Conservation (phyloP, 768 basidiomycete species). For the Fistulinella prunicolor region DNA sequence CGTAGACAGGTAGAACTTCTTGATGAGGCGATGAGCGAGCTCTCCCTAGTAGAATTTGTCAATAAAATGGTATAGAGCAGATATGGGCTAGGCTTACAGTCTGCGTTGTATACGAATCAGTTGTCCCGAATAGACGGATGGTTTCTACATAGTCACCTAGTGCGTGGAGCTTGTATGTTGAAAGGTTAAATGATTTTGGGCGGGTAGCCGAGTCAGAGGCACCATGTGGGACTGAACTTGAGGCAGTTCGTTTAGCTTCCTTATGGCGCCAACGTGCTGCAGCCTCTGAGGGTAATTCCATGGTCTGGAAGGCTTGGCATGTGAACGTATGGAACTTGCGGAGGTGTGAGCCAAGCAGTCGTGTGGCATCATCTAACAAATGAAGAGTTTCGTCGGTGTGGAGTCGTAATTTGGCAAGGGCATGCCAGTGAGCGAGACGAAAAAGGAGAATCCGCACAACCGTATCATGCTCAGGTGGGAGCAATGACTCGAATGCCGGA, state of each 20-base stretch:
- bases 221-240: too few species aligned
- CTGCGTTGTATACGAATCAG: conserved; percentile 29
- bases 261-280: too few species aligned
- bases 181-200: conserved; percentile 26
- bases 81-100: background rate
- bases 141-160: conserved; percentile 31
- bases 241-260: too few species aligned
- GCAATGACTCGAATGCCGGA: background rate
- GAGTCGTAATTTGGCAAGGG: background rate
- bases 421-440: background rate
- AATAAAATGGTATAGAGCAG: background rate
- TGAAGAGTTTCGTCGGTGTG: background rate
- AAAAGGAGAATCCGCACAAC: background rate
- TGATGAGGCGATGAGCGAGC: background rate
- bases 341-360: background rate
- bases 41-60: background rate
- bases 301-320: background rate
- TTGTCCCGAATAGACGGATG: conserved; percentile 34
- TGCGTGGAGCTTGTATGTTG: conserved; percentile 35
- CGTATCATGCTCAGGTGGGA: background rate
- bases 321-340: background rate
- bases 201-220: too few species aligned
- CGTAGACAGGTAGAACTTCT: background rate
- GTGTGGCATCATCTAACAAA: background rate
- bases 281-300: background rate